Conservation (phyloP, 768 basidiomycete genomes). For the Fibroporia radiculosa region DNA sequence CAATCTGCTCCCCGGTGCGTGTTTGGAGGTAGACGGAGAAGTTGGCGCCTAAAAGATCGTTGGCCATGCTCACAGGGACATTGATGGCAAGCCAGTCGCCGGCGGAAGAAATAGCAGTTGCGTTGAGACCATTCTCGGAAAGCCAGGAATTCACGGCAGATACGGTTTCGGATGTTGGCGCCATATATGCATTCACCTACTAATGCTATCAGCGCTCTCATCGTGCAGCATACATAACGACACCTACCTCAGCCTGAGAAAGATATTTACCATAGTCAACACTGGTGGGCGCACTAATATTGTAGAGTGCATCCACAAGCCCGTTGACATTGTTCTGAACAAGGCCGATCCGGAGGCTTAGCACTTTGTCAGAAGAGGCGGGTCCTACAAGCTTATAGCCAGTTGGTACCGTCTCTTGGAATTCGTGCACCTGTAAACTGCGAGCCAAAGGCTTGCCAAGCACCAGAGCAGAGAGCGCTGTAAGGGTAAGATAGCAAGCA, state of each 20-base stretch:
- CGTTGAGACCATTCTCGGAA: slow-evolving; percentile 18
- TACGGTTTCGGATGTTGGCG: slow-evolving; percentile 18
- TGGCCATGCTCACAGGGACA: slow-evolving; percentile 26
- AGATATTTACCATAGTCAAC: slow-evolving; percentile 31
- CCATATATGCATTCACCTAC: slow-evolving; percentile 20
- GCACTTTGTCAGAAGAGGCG: slow-evolving; percentile 20
- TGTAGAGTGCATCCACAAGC: slow-evolving; percentile 26
- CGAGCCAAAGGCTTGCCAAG: slow-evolving; percentile 4
- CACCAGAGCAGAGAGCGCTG: background rate
- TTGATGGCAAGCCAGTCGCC: slow-evolving; percentile 28
- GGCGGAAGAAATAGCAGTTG: slow-evolving; percentile 18
- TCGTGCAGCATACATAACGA: slow-evolving; percentile 12
- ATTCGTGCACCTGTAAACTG: slow-evolving; percentile 23
- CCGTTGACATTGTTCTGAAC: slow-evolving; percentile 26
- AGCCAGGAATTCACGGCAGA: slow-evolving; percentile 22
- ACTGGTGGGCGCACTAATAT: slow-evolving; percentile 32
- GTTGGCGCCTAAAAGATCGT: slow-evolving; percentile 25
- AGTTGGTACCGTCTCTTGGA: slow-evolving; percentile 17
- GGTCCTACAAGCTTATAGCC: slow-evolving; percentile 23
- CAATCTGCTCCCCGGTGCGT: slow-evolving; percentile 18
- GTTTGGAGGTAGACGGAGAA: slow-evolving; percentile 26
- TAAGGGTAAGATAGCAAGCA: slow-evolving; percentile 2
- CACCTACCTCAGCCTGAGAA: slow-evolving; percentile 26
- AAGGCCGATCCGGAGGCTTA: slow-evolving; percentile 30
- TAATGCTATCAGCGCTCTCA: background rate